Conservation (phyloP, 2,329 filamentous ascomycete species). For the Ciborinia camelliae region DNA sequence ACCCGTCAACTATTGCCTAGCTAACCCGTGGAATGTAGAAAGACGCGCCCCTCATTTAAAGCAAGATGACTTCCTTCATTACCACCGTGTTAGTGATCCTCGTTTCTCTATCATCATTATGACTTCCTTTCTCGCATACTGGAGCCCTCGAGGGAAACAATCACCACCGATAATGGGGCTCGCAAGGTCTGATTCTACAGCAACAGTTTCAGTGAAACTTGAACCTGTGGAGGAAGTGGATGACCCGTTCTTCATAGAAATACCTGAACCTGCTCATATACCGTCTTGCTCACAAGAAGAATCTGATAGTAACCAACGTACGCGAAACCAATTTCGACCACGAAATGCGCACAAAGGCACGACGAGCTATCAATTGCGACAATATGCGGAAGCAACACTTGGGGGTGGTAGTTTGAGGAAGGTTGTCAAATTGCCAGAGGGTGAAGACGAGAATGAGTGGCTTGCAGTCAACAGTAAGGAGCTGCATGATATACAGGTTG, state of each 20-base stretch:
- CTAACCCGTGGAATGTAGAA: constrained; percentile 35
- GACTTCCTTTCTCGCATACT: constrained; percentile 38
- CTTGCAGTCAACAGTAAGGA: constrained; percentile 86
- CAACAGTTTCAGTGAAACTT: constrained; percentile 24
- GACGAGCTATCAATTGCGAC: constrained; percentile 87
- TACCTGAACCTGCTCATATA: constrained; percentile 39
- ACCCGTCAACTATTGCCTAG: constrained; percentile 23
- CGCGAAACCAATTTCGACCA: constrained; percentile 86
- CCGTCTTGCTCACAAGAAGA: constrained; percentile 40
- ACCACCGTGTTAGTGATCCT: constrained; percentile 69
- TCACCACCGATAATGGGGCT: neutral
- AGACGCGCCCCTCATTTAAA: constrained; percentile 22
- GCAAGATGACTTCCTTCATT: constrained; percentile 71
- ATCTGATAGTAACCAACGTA: constrained; percentile 70
- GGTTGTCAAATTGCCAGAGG: constrained; percentile 93
- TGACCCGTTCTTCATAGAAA: constrained; percentile 40
- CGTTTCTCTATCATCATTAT: constrained; percentile 33
- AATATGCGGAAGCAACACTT: constrained; percentile 96
- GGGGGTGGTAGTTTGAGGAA: constrained; percentile 93
- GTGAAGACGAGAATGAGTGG: constrained; percentile 98
- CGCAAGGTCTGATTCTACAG: constrained; percentile 31
- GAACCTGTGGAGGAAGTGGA: constrained; percentile 23
- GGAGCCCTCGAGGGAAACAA: constrained; percentile 7
- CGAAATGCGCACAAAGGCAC: constrained; percentile 82
- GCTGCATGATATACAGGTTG: neutral